phyloP scores from a whole-genome alignment of 495 filamentous ascomycete genomes.

The Astrothelium subdiscretum region DNA sequence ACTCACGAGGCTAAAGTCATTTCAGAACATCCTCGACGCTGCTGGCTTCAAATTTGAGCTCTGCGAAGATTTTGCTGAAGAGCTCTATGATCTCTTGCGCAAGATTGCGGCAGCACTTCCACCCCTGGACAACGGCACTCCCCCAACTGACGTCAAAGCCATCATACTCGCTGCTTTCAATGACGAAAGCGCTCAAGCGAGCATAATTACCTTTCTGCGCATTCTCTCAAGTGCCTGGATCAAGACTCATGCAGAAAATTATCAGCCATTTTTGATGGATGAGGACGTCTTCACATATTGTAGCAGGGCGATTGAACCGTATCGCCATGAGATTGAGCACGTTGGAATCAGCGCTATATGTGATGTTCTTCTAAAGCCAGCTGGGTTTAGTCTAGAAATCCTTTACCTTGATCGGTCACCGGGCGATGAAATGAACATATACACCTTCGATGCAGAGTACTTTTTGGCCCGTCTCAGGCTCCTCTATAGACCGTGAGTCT shows the following conservation, averaged over 20 bases:
- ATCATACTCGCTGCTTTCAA: slow-evolving; percentile 69
- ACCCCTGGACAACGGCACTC: slow-evolving; percentile 3
- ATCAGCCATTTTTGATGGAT: slow-evolving; percentile 55
- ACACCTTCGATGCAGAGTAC: slow-evolving; percentile 50
- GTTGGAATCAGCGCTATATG: slow-evolving; percentile 65
- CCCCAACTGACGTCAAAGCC: slow-evolving; percentile 44
- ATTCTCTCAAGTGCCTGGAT: slow-evolving; percentile 82
- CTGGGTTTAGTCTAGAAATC: slow-evolving; percentile 71
- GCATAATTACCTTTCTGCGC: slow-evolving; percentile 53
- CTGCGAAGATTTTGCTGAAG: slow-evolving; percentile 75
- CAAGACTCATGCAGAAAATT: slow-evolving; percentile 56
- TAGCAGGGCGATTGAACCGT: slow-evolving; percentile 54
- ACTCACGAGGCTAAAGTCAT: slow-evolving; percentile 52
- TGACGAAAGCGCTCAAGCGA: slow-evolving; percentile 48
- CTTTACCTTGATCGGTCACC: slow-evolving; percentile 84
- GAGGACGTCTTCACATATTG: slow-evolving; percentile 60
- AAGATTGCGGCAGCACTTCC: slow-evolving; percentile 39
- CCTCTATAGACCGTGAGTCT: slow-evolving; percentile 58
- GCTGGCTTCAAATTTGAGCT: slow-evolving; percentile 55
- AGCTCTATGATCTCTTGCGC: slow-evolving; percentile 53
- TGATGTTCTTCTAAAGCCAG: slow-evolving; percentile 69
- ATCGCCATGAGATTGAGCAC: slow-evolving; percentile 78
- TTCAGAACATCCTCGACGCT: slow-evolving; percentile 58
- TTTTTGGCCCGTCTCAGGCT: slow-evolving; percentile 49
- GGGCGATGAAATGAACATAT: slow-evolving; percentile 66